Conservation (phyloP, 225 moss, liverwort and hornwort species). For the Rhytidiadelphus loreus region DNA sequence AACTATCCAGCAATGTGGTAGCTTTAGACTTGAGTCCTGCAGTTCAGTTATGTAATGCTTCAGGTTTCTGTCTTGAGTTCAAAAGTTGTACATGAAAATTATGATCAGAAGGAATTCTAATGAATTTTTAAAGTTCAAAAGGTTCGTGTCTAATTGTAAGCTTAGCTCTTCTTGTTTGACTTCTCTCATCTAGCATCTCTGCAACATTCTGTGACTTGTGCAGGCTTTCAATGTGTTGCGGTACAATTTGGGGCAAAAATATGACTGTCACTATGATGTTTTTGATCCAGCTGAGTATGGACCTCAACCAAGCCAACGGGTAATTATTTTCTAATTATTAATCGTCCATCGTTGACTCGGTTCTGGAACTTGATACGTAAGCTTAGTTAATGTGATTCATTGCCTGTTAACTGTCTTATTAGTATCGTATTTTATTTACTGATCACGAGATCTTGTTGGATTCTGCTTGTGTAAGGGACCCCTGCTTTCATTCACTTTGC, state of each 20-base stretch:
- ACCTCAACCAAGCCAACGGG: conserved; percentile 95
- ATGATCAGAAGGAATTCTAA: not conserved
- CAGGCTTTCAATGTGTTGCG: conserved; percentile 97
- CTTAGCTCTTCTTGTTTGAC: not conserved
- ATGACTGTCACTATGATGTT: conserved; percentile 91
- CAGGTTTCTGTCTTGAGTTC: not conserved
- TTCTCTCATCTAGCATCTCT: not conserved
- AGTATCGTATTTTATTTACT: not conserved
- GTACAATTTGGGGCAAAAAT: conserved; percentile 89
- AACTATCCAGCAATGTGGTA: not conserved
- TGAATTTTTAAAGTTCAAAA: not conserved
- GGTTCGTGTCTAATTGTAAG: not conserved
- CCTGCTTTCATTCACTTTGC: not conserved
- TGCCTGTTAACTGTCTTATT: not conserved
- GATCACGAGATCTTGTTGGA: not conserved
- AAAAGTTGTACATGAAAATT: not conserved
- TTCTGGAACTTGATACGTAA: not conserved
- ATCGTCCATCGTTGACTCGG: not conserved
- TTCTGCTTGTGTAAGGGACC: not conserved
- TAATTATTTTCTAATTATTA: conserved; percentile 1
- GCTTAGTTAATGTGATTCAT: not conserved
- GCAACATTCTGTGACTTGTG: not conserved
- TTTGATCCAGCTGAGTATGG: conserved; percentile 95
- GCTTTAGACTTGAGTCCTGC: not conserved
- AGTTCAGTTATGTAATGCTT: not conserved